Conservation (phyloP, 2,329 filamentous ascomycete genomes). For the Scedosporium aurantiacum region DNA sequence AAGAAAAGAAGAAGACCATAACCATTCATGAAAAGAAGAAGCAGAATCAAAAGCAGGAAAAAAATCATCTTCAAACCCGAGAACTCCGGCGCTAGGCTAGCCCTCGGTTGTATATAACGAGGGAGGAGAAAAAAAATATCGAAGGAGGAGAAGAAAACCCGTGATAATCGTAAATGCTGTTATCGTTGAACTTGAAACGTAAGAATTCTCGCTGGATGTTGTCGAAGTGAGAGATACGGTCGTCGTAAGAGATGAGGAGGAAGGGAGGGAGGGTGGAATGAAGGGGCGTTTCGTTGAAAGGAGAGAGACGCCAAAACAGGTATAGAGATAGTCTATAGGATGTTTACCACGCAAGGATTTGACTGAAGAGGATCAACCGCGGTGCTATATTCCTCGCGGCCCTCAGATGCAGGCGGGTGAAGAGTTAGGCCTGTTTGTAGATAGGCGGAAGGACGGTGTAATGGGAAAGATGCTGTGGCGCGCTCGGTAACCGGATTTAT, state of each 20-base stretch:
- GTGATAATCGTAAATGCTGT: background rate
- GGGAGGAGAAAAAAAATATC: background rate
- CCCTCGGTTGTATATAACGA: background rate
- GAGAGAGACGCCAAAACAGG: background rate
- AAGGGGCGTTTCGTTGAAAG: background rate
- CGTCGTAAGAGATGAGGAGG: too few species aligned
- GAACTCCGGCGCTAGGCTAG: conserved; percentile 3
- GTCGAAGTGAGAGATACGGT: too few species aligned
- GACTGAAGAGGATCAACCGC: background rate
- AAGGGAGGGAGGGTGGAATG: too few species aligned
- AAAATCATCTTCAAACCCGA: background rate
- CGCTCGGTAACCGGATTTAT: background rate
- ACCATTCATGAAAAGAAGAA: background rate
- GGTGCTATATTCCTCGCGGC: background rate
- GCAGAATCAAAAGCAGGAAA: background rate
- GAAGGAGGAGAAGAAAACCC: background rate
- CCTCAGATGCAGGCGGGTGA: background rate
- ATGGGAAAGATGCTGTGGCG: too few species aligned
- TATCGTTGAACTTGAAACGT: background rate
- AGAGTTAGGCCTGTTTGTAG: background rate
- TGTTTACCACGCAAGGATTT: too few species aligned
- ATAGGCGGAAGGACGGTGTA: background rate
- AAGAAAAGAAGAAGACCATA: background rate
- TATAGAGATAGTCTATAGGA: background rate
- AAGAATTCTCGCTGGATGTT: background rate